Base-by-base conservation (phyloP, 345 rosid species). In the Citropsis articulata region DNA sequence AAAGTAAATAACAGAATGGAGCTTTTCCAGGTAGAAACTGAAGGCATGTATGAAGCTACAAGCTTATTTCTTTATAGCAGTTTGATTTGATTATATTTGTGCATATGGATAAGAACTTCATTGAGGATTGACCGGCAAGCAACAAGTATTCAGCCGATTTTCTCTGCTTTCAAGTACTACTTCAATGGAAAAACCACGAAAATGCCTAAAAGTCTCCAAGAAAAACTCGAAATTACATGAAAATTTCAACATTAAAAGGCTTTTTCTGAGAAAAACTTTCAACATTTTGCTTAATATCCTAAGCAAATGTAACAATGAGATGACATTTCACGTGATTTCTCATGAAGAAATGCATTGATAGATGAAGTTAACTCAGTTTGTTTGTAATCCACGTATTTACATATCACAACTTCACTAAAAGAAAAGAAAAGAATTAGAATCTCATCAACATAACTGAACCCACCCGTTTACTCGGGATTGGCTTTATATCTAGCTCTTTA, bases 391-490 rank as follows among this genome's bases (percentile, higher is more conserved):
- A 38, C 55, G 22, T 4, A 10, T 60, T 1, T 28, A 35, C 19
- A 38, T 28, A 45, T 61, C 10, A 22, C 27, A 50, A 53, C 30
- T 42, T n/a, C 66, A 13, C 22, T 59, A 9, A 57, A 57, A 45
- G 48, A 33, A 28, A 42, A 35, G 38, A 75, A 50, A 81, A 24
- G 70, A 57, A 63, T 25, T 69, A 73, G 50, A 74, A 71, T 25
- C 5, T 21, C 19, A 61, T 72, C 18, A 50, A 21, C 6, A 63
- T n/a, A 76, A 38, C 10, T 21, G 66, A 7, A 79, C 93, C 75
- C 72, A 95, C 99, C 81, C 99, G 78, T 87, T 95, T 92, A 83
- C 99, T 91, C 33, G 99, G 94, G 69, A 95, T 77, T 19, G 92
- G 90, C 83, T 90, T 95, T 59, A 93, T 91, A 19, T 91, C 86